A percentile compares a stretch with the other conserved stretches of the same genome.
phyloP scores from a whole-genome alignment of 2,329 filamentous ascomycete species.

The Trichoderma atroviride region DNA sequence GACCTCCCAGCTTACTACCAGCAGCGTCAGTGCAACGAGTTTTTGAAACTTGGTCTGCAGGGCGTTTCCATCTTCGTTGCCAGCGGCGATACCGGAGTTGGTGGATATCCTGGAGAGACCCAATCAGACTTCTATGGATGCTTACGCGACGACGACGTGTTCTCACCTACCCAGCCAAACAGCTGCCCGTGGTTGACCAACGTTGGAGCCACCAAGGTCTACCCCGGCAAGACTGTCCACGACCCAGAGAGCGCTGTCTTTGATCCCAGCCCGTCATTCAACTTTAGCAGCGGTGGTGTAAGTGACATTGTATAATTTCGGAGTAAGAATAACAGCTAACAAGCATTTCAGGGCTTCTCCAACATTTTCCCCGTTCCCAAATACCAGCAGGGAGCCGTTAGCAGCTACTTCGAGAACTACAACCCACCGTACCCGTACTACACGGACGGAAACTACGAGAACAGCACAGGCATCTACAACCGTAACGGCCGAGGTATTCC shows the following conservation, averaged over 20 bases:
- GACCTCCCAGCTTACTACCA: constrained; percentile 52
- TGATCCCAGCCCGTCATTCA: constrained; percentile 14
- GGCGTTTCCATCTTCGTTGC: constrained; percentile 47
- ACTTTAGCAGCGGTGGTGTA: constrained; percentile 22
- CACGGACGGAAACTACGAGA: constrained; percentile 43
- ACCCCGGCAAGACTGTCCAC: constrained; percentile 46
- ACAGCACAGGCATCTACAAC: constrained; percentile 40
- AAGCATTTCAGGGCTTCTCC: constrained; percentile 43
- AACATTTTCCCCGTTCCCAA: constrained; percentile 50
- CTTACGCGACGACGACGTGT: constrained; percentile 26
- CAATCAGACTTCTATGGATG: constrained; percentile 30
- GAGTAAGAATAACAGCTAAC: background rate
- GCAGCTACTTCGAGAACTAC: constrained; percentile 41
- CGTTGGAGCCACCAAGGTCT: constrained; percentile 54
- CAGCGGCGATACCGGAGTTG: constrained; percentile 46
- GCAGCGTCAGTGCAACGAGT: constrained; percentile 46
- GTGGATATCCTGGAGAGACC: constrained; percentile 1
- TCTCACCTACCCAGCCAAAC: constrained; percentile 43
- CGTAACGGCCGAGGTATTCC: constrained; percentile 47
- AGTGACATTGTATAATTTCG: background rate
- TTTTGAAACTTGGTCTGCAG: constrained; percentile 50
- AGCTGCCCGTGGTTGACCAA: constrained; percentile 51
- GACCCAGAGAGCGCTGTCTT: constrained; percentile 49
- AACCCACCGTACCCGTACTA: constrained; percentile 42
- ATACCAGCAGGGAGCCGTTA: constrained; percentile 50